Evolutionary conservation across 495 filamentous ascomycete species (phyloP), one percentile per base, ranked within the genome.

Genomic region (Podospora fimiseda): DNA sequence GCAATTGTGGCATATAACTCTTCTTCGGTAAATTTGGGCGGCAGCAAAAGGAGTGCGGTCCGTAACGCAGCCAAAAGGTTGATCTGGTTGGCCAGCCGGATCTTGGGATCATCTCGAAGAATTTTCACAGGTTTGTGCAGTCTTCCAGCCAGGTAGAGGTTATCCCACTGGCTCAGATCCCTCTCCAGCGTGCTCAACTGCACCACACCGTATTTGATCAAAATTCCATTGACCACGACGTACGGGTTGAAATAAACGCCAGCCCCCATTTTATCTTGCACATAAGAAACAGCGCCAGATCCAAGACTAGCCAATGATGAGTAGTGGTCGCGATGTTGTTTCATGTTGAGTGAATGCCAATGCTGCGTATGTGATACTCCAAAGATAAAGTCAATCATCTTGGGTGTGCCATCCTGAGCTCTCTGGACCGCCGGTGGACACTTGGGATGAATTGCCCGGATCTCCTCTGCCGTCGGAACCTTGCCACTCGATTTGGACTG

Each of bases 301-400:
- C 91, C 90, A 16, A 96, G 74, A 16, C 81, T 86, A n/a, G 87
- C 88, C 2, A 97, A 70, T 9, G 79, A 81, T 2, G 90, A 96
- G 70, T 98, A 98, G 69, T 98, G 93, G 63, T 94, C 82, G 9
- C 88, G 85, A 61, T 98, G 88, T 61, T 95, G 86, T 48, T 74
- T 71, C 23, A 98, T 74, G 66, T 98, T 98, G 42, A 98, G 70
- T 16, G 84, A 86, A 71, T 98, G 93, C 90, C 92, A 98, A 70
- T 98, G 93, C 64, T 98, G 88, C 2, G 88, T 90, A 67, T 95
- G 88, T 4, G 86, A 88, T 11, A 97, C 92, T 27, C 93, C 94
- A 59, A 97, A 95, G 51, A 98, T 94, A 61, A 97, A 93, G 67
- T 98, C 93, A 58, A 98, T 95, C 87, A 97, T 94, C 69, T 96